Conservation (phyloP, 2,329 filamentous ascomycete genomes). For the Trichoderma sp. region DNA sequence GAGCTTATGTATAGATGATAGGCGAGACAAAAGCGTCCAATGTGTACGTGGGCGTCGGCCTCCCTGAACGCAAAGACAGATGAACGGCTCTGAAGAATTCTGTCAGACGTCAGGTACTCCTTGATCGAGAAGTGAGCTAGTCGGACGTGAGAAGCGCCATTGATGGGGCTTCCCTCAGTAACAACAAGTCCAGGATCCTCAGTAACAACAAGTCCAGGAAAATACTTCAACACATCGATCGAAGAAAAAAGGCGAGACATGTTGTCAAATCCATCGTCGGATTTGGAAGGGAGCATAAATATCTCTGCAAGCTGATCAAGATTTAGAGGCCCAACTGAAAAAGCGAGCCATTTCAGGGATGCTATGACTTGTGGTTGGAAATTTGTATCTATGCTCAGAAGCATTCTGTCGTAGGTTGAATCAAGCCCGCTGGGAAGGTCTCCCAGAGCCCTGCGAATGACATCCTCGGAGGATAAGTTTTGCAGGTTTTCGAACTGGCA, state of each 20-base stretch:
- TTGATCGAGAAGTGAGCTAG: constrained; percentile 19
- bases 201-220: constrained; percentile 1
- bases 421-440: constrained; percentile 12
- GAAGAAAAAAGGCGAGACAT: not conserved
- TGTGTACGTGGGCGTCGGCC: constrained; percentile 1
- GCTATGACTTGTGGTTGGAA: not conserved
- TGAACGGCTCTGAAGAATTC: not conserved
- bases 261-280: not conserved
- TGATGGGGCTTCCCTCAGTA: not conserved
- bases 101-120: constrained; percentile 14
- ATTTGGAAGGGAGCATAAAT: not conserved
- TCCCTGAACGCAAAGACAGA: constrained; percentile 6
- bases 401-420: constrained; percentile 15
- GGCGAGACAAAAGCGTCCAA: constrained; percentile 6
- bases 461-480: not conserved
- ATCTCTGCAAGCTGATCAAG: constrained; percentile 1
- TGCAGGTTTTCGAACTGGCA: not conserved
- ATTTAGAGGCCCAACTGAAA: not conserved
- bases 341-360: constrained; percentile 17
- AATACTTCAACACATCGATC: constrained; percentile 1
- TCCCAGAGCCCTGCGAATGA: not conserved
- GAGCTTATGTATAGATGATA: not conserved
- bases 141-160: not conserved
- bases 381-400: not conserved
- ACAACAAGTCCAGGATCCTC: not conserved